A percentile compares a stretch with the other conserved stretches of the same genome.
Evolutionary conservation across 2,329 filamentous ascomycete genomes (phyloP).

Genomic region (Knufia petricola): DNA sequence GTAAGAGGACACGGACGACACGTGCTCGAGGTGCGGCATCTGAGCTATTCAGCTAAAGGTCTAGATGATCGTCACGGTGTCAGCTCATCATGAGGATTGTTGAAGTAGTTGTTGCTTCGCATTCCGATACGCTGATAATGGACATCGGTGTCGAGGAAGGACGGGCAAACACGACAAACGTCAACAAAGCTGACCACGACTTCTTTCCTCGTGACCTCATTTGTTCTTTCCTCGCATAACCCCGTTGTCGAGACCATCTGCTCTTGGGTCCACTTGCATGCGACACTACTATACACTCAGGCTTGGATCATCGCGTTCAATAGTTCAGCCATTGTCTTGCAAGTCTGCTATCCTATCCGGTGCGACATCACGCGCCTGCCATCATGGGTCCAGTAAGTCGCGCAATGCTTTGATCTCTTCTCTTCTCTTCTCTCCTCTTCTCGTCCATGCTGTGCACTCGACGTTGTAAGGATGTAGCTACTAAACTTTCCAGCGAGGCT

Average conservation of each 20-base stretch:
- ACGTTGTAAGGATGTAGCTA: constrained; percentile 6
- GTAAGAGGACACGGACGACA: constrained; percentile 37
- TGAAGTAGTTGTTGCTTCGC: too few relatives aligned
- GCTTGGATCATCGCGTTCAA: too few relatives aligned
- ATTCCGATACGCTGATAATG: too few relatives aligned
- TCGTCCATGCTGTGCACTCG: not conserved
- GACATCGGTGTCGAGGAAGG: not conserved
- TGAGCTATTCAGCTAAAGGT: not conserved
- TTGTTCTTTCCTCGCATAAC: not conserved
- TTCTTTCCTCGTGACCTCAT: not conserved
- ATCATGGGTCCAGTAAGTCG: constrained; percentile 11
- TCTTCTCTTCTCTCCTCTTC: not conserved
- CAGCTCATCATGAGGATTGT: not conserved
- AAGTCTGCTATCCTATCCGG: not conserved
- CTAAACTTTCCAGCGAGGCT: constrained; percentile 9
- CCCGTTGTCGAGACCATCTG: too few relatives aligned
- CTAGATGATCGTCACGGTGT: not conserved
- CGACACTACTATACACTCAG: too few relatives aligned
- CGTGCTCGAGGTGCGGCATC: constrained; percentile 2
- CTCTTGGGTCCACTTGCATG: too few relatives aligned
- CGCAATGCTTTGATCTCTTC: not conserved
- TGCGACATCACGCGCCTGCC: not conserved
- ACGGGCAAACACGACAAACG: constrained; percentile 1
- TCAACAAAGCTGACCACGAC: not conserved
- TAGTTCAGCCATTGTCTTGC: not conserved